phyloP scores from a whole-genome alignment of 805 yeast genomes.

The Lipomyces lipofer region DNA sequence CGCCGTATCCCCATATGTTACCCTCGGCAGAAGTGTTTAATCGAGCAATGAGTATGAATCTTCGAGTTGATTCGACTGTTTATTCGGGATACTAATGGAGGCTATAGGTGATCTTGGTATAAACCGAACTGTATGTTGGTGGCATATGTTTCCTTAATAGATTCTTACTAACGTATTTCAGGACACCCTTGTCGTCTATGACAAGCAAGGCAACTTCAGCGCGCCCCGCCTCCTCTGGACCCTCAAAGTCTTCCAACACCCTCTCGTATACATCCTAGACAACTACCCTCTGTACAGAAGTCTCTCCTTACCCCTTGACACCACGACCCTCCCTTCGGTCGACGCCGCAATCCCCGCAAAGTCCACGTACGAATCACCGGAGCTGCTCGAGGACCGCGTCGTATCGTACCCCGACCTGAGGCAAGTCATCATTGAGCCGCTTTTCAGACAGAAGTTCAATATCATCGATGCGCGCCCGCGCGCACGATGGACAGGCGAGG shows the following conservation, averaged over 20 bases:
- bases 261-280: conserved; percentile 66
- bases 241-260: conserved; percentile 74
- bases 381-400: conserved; percentile 51
- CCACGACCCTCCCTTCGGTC: conserved; percentile 16
- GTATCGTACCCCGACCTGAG: conserved; percentile 66
- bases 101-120: conserved; percentile 54
- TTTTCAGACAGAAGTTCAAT: conserved; percentile 34
- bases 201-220: conserved; percentile 79
- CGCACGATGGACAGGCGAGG: conserved; percentile 73
- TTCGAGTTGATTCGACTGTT: background rate
- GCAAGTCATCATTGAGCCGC: conserved; percentile 48
- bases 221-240: conserved; percentile 95
- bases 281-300: conserved; percentile 58
- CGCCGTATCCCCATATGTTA: conserved; percentile 87
- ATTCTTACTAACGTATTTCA: background rate
- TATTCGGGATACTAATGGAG: background rate
- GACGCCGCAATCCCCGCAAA: conserved; percentile 22
- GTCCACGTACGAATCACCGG: conserved; percentile 33
- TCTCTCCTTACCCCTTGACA: conserved; percentile 45
- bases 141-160: too few species aligned
- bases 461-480: conserved; percentile 80
- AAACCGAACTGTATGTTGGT: background rate
- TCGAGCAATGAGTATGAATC: conserved; percentile 38
- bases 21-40: conserved; percentile 64
- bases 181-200: conserved; percentile 78